A percentile compares a stretch with the other conserved stretches of the same genome.
phyloP scores from a whole-genome alignment of 257 asterid genomes.

The Jaltomata sinuosa region DNA sequence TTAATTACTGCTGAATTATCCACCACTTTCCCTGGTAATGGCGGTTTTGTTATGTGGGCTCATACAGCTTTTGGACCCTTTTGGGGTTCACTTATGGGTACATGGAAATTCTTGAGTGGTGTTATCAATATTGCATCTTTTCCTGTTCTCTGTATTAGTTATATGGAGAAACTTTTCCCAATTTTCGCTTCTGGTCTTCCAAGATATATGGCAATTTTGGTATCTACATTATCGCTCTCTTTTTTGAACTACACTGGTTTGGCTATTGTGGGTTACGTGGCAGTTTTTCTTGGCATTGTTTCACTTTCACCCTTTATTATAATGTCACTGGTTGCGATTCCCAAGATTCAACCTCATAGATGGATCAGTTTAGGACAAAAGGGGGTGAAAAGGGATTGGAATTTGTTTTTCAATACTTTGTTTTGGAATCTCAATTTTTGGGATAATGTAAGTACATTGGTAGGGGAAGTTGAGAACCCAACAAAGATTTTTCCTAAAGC shows the following conservation, averaged over 20 bases:
- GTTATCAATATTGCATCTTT: constrained; percentile 8
- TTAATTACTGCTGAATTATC: constrained; percentile 12
- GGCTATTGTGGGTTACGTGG: constrained; percentile 18
- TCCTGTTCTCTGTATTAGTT: constrained; percentile 7
- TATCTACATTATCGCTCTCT: constrained; percentile 9
- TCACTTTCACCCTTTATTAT: constrained; percentile 16
- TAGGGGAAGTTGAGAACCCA: constrained; percentile 70
- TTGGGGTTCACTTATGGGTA: constrained; percentile 11
- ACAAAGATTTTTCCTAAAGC: constrained; percentile 48
- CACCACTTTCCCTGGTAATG: constrained; percentile 11
- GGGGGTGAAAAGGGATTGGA: constrained; percentile 57
- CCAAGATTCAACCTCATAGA: constrained; percentile 13
- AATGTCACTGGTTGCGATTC: constrained; percentile 9
- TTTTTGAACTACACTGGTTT: constrained; percentile 21
- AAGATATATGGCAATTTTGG: constrained; percentile 5
- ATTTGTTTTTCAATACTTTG: constrained; percentile 49
- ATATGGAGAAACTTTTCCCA: constrained; percentile 9
- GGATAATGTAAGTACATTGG: constrained; percentile 72
- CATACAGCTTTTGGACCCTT: constrained; percentile 7
- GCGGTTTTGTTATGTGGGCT: constrained; percentile 11
- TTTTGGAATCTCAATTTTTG: constrained; percentile 77
- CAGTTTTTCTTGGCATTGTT: constrained; percentile 11
- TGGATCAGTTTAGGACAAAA: constrained; percentile 51
- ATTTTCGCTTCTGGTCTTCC: constrained; percentile 5
- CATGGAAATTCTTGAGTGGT: constrained; percentile 11